These are phyloP conservation scores for Euryodendron excelsum DNA, from an alignment of 148 eudicot species.

Conservation along the genomic window DNA sequence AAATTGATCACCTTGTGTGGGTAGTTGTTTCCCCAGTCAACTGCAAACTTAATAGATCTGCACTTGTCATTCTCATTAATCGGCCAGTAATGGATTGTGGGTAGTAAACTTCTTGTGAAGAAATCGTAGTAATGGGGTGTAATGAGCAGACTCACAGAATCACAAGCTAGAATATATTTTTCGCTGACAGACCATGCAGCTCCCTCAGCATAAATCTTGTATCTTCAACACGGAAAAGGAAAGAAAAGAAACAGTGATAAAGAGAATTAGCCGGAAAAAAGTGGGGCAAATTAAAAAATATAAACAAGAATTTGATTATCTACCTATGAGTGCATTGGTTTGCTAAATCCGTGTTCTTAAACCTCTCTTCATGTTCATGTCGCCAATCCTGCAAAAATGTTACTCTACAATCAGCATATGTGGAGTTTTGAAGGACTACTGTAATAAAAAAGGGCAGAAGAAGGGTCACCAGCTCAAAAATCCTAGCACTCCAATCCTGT, in stretches of 20 bases:
- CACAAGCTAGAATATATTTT: slow-evolving; percentile 57
- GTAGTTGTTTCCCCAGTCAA: slow-evolving; percentile 49
- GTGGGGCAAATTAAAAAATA: not conserved
- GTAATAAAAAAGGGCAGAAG: too few species aligned
- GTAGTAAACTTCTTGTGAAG: slow-evolving; percentile 47
- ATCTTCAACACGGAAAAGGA: slow-evolving; percentile 28
- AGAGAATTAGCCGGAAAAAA: not conserved
- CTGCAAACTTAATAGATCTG: slow-evolving; percentile 44
- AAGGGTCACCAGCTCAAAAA: slow-evolving; percentile 45
- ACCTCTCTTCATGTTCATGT: slow-evolving; percentile 22
- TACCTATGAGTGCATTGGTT: slow-evolving; percentile 54
- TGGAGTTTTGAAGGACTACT: not conserved
- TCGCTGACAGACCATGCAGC: slow-evolving; percentile 54
- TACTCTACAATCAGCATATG: not conserved
- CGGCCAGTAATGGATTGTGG: slow-evolving; percentile 58
- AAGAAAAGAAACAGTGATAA: not conserved
- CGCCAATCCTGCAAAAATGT: slow-evolving; percentile 33
- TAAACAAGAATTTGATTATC: not conserved
- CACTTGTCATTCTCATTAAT: slow-evolving; percentile 31
- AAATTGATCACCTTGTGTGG: slow-evolving; percentile 28
- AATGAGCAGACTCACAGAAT: slow-evolving; percentile 51
- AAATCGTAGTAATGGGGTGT: slow-evolving; percentile 45
- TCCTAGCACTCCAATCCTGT: slow-evolving; percentile 28
- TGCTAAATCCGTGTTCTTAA: slow-evolving; percentile 36
- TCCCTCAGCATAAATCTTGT: slow-evolving; percentile 57